Conservation (phyloP, 257 asterid species). For the Solanum clarkiae region DNA sequence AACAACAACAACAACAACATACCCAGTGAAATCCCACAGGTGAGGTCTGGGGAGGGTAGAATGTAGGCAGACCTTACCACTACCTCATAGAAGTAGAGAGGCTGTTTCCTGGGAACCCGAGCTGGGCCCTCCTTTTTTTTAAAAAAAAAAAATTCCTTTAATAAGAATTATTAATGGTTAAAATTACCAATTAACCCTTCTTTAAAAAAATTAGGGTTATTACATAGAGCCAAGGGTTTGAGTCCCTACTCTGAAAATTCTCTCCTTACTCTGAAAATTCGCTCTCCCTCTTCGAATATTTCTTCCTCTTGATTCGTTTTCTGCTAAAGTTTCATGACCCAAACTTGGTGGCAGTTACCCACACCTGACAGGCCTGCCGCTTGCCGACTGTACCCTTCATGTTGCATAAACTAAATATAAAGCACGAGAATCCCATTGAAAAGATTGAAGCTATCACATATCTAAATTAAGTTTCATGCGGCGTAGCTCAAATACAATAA, state of each 20-base stretch:
- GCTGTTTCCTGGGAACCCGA: too few species aligned
- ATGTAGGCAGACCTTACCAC: too few species aligned
- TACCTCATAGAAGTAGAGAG: too few species aligned
- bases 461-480: not conserved
- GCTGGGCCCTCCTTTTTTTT: too few species aligned
- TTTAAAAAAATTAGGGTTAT: too few species aligned
- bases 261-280: not conserved
- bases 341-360: not conserved
- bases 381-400: not conserved
- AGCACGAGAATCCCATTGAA: not conserved
- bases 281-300: not conserved
- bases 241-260: not conserved
- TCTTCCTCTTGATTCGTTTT: not conserved
- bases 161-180: too few species aligned
- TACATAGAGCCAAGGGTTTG: not conserved
- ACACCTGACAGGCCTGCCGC: too few species aligned
- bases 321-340: not conserved
- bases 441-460: not conserved
- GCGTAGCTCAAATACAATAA: not conserved
- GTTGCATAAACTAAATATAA: not conserved
- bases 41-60: too few species aligned
- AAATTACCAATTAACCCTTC: too few species aligned
- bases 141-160: too few species aligned
- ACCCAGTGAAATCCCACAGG: too few species aligned
- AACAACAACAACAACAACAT: too few species aligned